phyloP scores from a whole-genome alignment of 768 basidiomycete genomes.

The Lactarius akahatsu region DNA sequence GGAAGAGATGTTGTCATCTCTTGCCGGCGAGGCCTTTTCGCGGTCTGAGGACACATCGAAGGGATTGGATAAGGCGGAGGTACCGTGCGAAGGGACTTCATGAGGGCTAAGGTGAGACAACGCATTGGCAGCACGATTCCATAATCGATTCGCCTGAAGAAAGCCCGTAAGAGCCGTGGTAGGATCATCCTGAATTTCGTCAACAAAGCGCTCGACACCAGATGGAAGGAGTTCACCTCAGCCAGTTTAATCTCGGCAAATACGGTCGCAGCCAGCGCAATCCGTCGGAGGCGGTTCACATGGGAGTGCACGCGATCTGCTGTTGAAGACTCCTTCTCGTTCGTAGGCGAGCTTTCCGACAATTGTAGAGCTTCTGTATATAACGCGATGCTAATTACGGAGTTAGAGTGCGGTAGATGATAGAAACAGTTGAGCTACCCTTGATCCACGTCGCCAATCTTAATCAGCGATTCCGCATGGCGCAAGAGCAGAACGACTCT shows the following conservation, averaged over 20 bases:
- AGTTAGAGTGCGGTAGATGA: not conserved
- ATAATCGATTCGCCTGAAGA: slow-evolving; percentile 71
- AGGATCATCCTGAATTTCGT: slow-evolving; percentile 54
- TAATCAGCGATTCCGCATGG: slow-evolving; percentile 63
- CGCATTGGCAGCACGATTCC: slow-evolving; percentile 75
- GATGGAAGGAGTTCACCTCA: slow-evolving; percentile 44
- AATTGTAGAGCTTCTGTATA: slow-evolving; percentile 62
- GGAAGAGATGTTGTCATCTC: slow-evolving; percentile 32
- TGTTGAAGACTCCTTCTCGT: slow-evolving; percentile 51
- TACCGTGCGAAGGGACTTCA: slow-evolving; percentile 31
- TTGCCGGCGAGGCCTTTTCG: slow-evolving; percentile 43
- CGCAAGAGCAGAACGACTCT: slow-evolving; percentile 57
- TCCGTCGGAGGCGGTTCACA: slow-evolving; percentile 59
- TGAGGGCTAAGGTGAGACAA: slow-evolving; percentile 57
- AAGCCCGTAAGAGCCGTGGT: slow-evolving; percentile 54
- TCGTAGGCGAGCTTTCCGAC: slow-evolving; percentile 41
- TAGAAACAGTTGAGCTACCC: slow-evolving; percentile 45
- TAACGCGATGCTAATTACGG: slow-evolving; percentile 42
- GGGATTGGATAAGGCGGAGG: slow-evolving; percentile 50
- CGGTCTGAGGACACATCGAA: slow-evolving; percentile 49
- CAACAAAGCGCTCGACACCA: slow-evolving; percentile 2
- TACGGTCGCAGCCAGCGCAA: slow-evolving; percentile 69
- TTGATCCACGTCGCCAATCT: slow-evolving; percentile 54
- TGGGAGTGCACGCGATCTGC: slow-evolving; percentile 58
- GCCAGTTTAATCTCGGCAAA: slow-evolving; percentile 68